Evolutionary conservation across 176 grass and related monocot species (phyloP).

Genomic region (Eremochloa ophiuroides): DNA sequence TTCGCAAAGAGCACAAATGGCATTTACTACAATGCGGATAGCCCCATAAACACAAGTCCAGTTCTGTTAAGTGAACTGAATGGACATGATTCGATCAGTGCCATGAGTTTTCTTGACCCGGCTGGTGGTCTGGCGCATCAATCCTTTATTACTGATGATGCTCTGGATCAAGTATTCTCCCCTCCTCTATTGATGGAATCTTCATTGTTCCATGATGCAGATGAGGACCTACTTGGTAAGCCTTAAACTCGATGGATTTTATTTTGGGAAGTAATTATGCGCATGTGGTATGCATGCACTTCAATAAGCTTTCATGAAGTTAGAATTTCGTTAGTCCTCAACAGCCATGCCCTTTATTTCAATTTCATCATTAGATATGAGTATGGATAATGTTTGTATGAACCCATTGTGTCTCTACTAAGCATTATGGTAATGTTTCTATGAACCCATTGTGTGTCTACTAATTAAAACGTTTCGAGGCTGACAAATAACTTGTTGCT

Average conservation of each 20-base stretch:
- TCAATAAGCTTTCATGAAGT: conserved; percentile 8
- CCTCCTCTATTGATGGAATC: conserved; percentile 79
- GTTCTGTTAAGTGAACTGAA: conserved; percentile 42
- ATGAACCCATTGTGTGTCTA: not conserved
- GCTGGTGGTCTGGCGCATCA: conserved; percentile 30
- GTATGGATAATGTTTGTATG: conserved; percentile 11
- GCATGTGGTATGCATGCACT: not conserved
- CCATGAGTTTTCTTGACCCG: conserved; percentile 16
- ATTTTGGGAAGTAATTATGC: conserved; percentile 2
- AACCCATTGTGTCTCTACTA: not conserved
- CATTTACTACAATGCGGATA: conserved; percentile 21
- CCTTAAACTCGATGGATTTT: not conserved
- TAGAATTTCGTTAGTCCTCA: not conserved
- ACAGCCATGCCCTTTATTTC: not conserved
- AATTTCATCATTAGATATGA: not conserved
- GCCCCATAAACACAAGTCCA: conserved; percentile 24
- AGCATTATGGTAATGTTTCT: conserved; percentile 14
- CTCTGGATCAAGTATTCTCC: conserved; percentile 94
- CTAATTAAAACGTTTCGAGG: conserved; percentile 3
- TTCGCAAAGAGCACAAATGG: conserved; percentile 34
- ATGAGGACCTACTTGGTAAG: conserved; percentile 94
- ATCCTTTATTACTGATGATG: conserved; percentile 66
- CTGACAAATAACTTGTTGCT: conserved; percentile 12
- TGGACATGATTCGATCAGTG: conserved; percentile 25
- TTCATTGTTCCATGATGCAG: conserved; percentile 72